Evolutionary conservation across 2,329 filamentous ascomycete genomes (phyloP).

Genomic region (Chaetomiaceae sp.): DNA sequence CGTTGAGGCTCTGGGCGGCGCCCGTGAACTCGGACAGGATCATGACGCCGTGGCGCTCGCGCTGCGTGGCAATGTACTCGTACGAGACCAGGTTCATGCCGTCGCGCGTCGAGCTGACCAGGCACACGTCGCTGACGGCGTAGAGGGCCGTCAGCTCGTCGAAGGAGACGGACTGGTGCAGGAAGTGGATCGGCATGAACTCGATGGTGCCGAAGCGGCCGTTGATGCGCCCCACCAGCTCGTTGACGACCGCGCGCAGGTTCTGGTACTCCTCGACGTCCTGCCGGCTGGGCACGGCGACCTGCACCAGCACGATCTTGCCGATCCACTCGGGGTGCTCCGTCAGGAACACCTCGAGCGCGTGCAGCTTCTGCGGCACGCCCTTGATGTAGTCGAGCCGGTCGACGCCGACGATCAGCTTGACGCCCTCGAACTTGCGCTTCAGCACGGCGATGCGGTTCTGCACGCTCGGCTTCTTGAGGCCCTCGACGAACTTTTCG

Average conservation of each 20-base stretch:
- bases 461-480: slow-evolving; percentile 80
- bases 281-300: slow-evolving; percentile 88
- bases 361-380: slow-evolving; percentile 94
- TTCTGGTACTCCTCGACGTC: slow-evolving; percentile 99
- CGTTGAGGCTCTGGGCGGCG: slow-evolving; percentile 89
- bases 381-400: slow-evolving; percentile 98
- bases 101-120: slow-evolving; percentile 92
- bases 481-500: slow-evolving; percentile 87
- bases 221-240: slow-evolving; percentile 94
- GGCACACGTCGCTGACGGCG: slow-evolving; percentile 83
- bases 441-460: slow-evolving; percentile 80
- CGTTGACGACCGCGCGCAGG: slow-evolving; percentile 89
- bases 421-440: slow-evolving; percentile 91
- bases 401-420: slow-evolving; percentile 94
- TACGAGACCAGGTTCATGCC: slow-evolving; percentile 99
- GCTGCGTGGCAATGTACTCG: slow-evolving; percentile 94
- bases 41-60: slow-evolving; percentile 85
- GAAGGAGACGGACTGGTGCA: slow-evolving; percentile 93
- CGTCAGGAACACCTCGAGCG: slow-evolving; percentile 91
- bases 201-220: slow-evolving; percentile 95
- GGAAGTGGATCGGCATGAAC: slow-evolving; percentile 98
- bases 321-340: slow-evolving; percentile 98
- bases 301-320: slow-evolving; percentile 92
- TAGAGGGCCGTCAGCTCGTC: slow-evolving; percentile 94
- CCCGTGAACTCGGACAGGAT: slow-evolving; percentile 96